Evolutionary conservation across 805 yeast species (phyloP).

Genomic region (Saturnispora besseyi): DNA sequence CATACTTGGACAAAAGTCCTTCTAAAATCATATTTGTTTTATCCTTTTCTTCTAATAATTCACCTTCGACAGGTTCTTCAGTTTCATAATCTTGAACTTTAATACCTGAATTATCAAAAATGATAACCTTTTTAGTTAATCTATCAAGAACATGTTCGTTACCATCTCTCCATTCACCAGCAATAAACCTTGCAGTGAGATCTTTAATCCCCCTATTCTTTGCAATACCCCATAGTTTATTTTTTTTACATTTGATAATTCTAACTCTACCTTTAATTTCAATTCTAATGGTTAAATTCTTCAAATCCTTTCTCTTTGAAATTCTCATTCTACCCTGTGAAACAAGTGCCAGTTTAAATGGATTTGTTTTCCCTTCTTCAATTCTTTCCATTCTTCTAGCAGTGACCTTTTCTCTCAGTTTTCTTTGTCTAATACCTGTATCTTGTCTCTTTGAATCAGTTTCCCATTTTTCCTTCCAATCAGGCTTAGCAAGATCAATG

Average conservation of each 20-base stretch:
- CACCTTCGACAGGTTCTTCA: slow-evolving; percentile 13
- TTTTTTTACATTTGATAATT: slow-evolving; percentile 52
- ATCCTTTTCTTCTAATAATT: slow-evolving; percentile 35
- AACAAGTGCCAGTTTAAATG: slow-evolving; percentile 19
- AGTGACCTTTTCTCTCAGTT: slow-evolving; percentile 29
- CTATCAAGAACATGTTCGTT: slow-evolving; percentile 72
- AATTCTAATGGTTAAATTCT: slow-evolving; percentile 57
- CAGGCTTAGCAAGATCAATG: slow-evolving; percentile 54
- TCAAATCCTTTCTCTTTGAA: slow-evolving; percentile 42
- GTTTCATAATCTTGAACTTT: slow-evolving; percentile 5
- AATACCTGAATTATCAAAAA: slow-evolving; percentile 21
- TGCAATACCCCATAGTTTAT: slow-evolving; percentile 87
- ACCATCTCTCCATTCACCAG: slow-evolving; percentile 74
- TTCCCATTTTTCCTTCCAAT: slow-evolving; percentile 39
- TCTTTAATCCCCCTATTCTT: slow-evolving; percentile 54
- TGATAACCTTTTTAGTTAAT: slow-evolving; percentile 19
- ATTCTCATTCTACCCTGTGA: slow-evolving; percentile 53
- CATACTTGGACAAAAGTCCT: slow-evolving; percentile 36
- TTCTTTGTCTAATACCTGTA: slow-evolving; percentile 20
- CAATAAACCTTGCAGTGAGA: slow-evolving; percentile 50
- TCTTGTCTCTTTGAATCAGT: slow-evolving; percentile 37
- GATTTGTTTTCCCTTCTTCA: slow-evolving; percentile 34
- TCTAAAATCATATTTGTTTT: slow-evolving; percentile 41
- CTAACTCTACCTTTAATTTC: slow-evolving; percentile 48
- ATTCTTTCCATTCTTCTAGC: slow-evolving; percentile 33